These are phyloP conservation scores for Hypoxylon sp. DNA, from an alignment of 2,329 filamentous ascomycete genomes.

Conservation along the genomic window DNA sequence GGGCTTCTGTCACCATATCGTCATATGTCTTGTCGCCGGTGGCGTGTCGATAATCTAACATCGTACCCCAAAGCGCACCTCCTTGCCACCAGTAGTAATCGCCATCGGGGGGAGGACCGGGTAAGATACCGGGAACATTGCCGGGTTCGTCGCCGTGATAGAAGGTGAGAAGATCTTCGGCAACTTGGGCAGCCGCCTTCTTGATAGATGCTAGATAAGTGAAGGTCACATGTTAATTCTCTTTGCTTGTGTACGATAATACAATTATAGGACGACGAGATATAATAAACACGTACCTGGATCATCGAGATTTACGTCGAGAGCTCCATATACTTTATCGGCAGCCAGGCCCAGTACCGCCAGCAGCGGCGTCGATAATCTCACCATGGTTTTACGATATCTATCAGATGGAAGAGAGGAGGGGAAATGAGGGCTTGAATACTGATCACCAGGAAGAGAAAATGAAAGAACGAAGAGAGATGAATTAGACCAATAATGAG, in stretches of 20 bases:
- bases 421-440: slow-evolving; percentile 28
- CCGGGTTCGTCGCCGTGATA: slow-evolving; percentile 68
- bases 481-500: slow-evolving; percentile 25
- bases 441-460: slow-evolving; percentile 19
- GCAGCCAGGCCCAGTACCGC: slow-evolving; percentile 49
- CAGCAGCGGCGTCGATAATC: slow-evolving; percentile 48
- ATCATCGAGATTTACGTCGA: slow-evolving; percentile 52
- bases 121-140: slow-evolving; percentile 69
- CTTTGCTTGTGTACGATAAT: slow-evolving; percentile 6
- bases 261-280: background rate
- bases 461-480: slow-evolving; percentile 13
- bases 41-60: slow-evolving; percentile 79
- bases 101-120: slow-evolving; percentile 67
- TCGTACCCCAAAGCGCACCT: slow-evolving; percentile 76
- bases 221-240: slow-evolving; percentile 27
- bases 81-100: slow-evolving; percentile 84
- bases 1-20: slow-evolving; percentile 67
- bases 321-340: slow-evolving; percentile 46
- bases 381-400: slow-evolving; percentile 47
- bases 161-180: slow-evolving; percentile 65
- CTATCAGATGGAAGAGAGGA: slow-evolving; percentile 27
- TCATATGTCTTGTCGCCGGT: slow-evolving; percentile 77
- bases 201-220: slow-evolving; percentile 61
- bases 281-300: slow-evolving; percentile 46
- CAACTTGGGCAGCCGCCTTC: slow-evolving; percentile 62